phyloP scores from a whole-genome alignment of 352 stramenopile species.

The Globisporangium yorkense region DNA sequence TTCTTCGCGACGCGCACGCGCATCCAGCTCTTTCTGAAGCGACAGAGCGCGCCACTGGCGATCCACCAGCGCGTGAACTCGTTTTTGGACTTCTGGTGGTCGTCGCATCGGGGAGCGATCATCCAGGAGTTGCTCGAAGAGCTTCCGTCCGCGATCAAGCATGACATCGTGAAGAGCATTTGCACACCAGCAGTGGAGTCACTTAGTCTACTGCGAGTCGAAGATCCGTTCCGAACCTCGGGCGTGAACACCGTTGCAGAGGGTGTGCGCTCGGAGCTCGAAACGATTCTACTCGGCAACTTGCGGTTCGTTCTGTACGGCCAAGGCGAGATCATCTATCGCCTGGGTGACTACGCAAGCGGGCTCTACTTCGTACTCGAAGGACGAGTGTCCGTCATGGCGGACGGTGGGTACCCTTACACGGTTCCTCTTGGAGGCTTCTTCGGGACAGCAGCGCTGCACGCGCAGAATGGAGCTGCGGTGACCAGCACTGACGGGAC shows the following conservation, averaged over 20 bases:
- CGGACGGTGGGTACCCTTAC: conserved; percentile 21
- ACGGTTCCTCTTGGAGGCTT: conserved; percentile 34
- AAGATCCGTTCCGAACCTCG: conserved; percentile 11
- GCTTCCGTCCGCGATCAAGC: conserved; percentile 43
- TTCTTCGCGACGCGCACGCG: conserved; percentile 50
- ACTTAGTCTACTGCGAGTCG: conserved; percentile 20
- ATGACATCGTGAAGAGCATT: conserved; percentile 53
- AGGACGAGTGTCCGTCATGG: conserved; percentile 25
- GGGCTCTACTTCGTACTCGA: conserved; percentile 53
- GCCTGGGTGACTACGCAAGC: conserved; percentile 34
- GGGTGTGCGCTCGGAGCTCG: conserved; percentile 22
- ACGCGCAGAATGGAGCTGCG: not conserved
- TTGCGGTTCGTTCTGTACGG: conserved; percentile 55
- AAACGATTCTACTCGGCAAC: conserved; percentile 47
- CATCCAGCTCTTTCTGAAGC: conserved; percentile 60
- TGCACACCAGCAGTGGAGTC: conserved; percentile 44
- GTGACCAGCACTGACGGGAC: not conserved
- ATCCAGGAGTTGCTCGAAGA: conserved; percentile 54
- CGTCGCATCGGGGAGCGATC: conserved; percentile 50
- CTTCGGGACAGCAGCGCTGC: conserved; percentile 40
- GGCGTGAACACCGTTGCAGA: not conserved
- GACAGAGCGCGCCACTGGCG: conserved; percentile 38
- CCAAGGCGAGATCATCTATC: conserved; percentile 57
- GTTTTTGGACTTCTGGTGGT: conserved; percentile 71
- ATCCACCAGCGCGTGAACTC: conserved; percentile 59